Evolutionary conservation across 2,329 filamentous ascomycete genomes (phyloP).

Genomic region (Elsinoe arachidis): DNA sequence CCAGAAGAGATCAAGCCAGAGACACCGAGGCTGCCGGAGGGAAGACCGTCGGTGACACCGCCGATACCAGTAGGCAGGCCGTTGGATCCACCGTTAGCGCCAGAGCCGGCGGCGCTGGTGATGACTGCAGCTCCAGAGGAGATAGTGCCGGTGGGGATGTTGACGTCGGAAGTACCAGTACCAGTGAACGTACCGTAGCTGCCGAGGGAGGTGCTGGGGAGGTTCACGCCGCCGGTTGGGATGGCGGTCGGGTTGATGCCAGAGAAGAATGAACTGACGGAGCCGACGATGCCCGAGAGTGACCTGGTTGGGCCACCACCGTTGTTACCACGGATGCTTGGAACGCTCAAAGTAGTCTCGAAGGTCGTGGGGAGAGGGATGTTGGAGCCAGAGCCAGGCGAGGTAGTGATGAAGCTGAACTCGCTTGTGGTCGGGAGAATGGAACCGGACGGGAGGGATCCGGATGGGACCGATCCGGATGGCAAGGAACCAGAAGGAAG

Average conservation of each 20-base stretch:
- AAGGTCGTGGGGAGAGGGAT: background rate
- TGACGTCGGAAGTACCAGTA: background rate
- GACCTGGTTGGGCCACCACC: background rate
- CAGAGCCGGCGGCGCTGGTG: background rate
- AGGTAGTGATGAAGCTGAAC: background rate
- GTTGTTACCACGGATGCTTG: background rate
- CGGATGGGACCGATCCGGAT: background rate
- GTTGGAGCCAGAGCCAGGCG: background rate
- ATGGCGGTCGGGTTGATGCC: background rate
- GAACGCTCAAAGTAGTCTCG: background rate
- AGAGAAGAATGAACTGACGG: background rate
- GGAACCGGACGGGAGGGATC: background rate
- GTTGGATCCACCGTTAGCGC: background rate
- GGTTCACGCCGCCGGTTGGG: background rate
- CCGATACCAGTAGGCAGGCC: background rate
- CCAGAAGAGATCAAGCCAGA: background rate
- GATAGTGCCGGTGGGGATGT: background rate
- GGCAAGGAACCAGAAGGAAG: background rate
- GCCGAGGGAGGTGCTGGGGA: background rate
- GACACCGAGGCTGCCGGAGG: background rate
- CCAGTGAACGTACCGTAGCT: constrained; percentile 2
- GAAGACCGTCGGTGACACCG: background rate
- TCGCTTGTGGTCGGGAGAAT: background rate
- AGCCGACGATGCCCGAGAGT: background rate
- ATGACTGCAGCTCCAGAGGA: background rate